Percentiles rank a stretch among this genome's conserved stretches.
Evolutionary conservation across 495 filamentous ascomycete species (phyloP).

Genomic region (Polyplosphaeria fusca): DNA sequence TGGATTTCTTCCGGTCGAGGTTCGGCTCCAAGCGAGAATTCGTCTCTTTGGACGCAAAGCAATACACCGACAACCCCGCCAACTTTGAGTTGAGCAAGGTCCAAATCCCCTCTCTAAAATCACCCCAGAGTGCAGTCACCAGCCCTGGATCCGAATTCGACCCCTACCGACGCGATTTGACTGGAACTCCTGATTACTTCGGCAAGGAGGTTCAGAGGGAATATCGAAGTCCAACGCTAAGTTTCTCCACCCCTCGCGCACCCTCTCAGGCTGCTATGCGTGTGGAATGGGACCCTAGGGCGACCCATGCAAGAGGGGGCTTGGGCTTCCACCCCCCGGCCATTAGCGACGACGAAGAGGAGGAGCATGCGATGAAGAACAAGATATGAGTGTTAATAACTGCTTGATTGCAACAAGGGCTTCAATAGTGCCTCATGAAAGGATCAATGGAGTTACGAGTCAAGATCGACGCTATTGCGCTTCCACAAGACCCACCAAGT

Average conservation of each 20-base stretch:
- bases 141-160: conserved; percentile 35
- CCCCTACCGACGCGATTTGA: conserved; percentile 41
- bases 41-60: conserved; percentile 77
- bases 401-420: too few relatives aligned
- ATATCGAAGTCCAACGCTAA: conserved; percentile 56
- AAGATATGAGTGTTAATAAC: background rate
- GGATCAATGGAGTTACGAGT: too few relatives aligned
- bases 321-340: conserved; percentile 33
- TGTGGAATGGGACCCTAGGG: conserved; percentile 42
- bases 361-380: conserved; percentile 10
- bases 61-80: conserved; percentile 59
- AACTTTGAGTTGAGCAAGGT: conserved; percentile 80
- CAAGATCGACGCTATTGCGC: too few relatives aligned
- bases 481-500: too few relatives aligned
- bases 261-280: conserved; percentile 35
- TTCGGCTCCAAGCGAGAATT: conserved; percentile 63
- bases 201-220: conserved; percentile 48
- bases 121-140: conserved; percentile 46
- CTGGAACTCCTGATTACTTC: conserved; percentile 45
- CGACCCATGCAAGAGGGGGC: conserved; percentile 41
- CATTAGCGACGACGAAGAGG: conserved; percentile 14
- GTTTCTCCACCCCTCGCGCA: conserved; percentile 58
- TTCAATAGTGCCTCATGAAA: too few relatives aligned
- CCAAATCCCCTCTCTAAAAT: conserved; percentile 37
- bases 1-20: conserved; percentile 55